Conservation (phyloP, 1,139 yeast species). For the Taphrina confusa region DNA sequence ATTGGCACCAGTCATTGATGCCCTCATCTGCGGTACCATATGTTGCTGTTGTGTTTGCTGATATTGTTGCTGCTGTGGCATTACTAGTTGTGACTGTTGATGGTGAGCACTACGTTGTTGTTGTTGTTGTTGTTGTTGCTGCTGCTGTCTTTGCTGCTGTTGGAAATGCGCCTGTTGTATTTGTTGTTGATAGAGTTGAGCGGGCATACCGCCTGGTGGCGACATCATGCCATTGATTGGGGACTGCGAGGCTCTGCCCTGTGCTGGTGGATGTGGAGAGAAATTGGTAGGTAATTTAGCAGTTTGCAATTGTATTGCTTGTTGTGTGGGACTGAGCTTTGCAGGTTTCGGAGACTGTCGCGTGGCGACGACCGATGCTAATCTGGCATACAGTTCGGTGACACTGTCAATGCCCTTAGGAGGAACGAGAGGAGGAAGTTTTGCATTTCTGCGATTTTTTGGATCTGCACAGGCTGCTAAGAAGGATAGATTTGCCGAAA, state of each 20-base stretch:
- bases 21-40: conserved; percentile 13
- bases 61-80: conserved; percentile 27
- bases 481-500: conserved; percentile 23
- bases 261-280: background rate
- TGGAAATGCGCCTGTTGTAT: background rate
- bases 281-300: background rate
- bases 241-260: conserved; percentile 1
- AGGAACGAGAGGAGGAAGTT: conserved; percentile 15
- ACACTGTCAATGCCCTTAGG: conserved; percentile 24
- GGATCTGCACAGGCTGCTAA: conserved; percentile 24
- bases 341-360: conserved; percentile 11
- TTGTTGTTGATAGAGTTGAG: conserved; percentile 14
- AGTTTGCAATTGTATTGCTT: background rate
- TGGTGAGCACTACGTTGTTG: conserved; percentile 38
- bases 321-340: background rate
- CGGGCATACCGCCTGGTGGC: conserved; percentile 1
- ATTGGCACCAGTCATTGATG: background rate
- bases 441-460: background rate
- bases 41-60: conserved; percentile 8
- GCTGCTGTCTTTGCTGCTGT: conserved; percentile 16
- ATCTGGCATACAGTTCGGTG: conserved; percentile 17
- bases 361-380: conserved; percentile 10
- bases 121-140: conserved; percentile 25
- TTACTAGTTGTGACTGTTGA: conserved; percentile 35
- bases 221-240: conserved; percentile 22